Evolutionary conservation across 2,329 filamentous ascomycete genomes (phyloP).

Genomic region (Apiospora arundinis): DNA sequence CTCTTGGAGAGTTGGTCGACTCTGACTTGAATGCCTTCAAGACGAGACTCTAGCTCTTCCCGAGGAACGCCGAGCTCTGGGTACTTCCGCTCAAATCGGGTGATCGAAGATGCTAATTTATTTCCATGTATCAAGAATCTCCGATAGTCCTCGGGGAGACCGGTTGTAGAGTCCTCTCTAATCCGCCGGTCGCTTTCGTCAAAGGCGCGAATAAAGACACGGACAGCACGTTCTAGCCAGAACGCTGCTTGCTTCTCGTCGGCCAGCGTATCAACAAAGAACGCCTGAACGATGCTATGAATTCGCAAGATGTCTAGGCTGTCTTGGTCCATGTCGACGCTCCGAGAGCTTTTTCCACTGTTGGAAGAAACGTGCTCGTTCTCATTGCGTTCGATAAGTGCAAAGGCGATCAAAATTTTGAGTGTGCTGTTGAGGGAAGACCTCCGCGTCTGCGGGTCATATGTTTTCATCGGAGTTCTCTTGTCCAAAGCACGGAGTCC

Average conservation of each 20-base stretch:
- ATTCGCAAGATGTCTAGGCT: conserved; percentile 57
- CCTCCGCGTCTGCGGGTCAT: conserved; percentile 44
- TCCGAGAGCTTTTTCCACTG: conserved; percentile 49
- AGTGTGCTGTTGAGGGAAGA: conserved; percentile 55
- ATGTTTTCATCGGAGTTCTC: conserved; percentile 52
- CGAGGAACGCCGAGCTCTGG: conserved; percentile 40
- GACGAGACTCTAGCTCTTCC: conserved; percentile 42
- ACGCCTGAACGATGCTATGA: conserved; percentile 59
- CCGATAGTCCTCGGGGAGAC: conserved; percentile 59
- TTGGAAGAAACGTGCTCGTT: conserved; percentile 47
- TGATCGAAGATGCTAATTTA: conserved; percentile 51
- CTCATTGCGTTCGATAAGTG: conserved; percentile 58
- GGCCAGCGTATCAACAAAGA: conserved; percentile 55
- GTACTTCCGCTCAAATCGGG: conserved; percentile 44
- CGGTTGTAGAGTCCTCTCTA: conserved; percentile 46
- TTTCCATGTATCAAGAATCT: conserved; percentile 58
- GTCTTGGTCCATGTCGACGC: conserved; percentile 50
- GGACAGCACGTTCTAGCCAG: conserved; percentile 56
- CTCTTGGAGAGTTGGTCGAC: conserved; percentile 51
- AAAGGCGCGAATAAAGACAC: conserved; percentile 57
- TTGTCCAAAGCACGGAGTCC: conserved; percentile 53
- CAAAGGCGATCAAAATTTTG: conserved; percentile 57
- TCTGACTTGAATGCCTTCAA: conserved; percentile 47
- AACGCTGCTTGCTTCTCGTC: conserved; percentile 48
- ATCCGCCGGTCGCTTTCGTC: conserved; percentile 53